Percentiles rank a stretch among this genome's conserved stretches.
Evolutionary conservation across 2,329 filamentous ascomycete species (phyloP).

Genomic region (Stemphylium beticola): DNA sequence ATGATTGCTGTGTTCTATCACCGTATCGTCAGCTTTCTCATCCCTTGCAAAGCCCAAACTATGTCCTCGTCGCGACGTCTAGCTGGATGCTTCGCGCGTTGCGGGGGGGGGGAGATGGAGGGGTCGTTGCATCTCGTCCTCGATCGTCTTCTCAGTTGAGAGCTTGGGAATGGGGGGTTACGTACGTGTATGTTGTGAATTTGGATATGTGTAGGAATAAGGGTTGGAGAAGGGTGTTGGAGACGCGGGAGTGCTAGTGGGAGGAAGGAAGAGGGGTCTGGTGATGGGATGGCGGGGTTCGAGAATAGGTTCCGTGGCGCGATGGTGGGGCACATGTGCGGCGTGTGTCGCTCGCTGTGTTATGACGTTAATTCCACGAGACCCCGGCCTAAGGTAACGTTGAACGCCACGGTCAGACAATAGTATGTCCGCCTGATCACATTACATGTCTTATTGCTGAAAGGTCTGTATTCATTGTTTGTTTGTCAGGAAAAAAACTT

Average conservation of each 20-base stretch:
- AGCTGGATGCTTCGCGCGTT: no score
- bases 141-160: background rate
- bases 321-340: conserved; percentile 17
- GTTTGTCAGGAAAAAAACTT: background rate
- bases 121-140: background rate
- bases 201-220: background rate
- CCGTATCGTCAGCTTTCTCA: no score
- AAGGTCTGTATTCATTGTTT: background rate
- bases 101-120: background rate
- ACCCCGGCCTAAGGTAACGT: background rate
- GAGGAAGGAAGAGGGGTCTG: background rate
- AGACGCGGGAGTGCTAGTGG: background rate
- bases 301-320: conserved; percentile 12
- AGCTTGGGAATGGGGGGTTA: background rate
- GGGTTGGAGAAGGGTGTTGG: background rate
- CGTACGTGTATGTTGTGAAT: background rate
- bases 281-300: conserved; percentile 14
- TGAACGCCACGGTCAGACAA: no score
- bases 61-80: no score
- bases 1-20: conserved; percentile 16
- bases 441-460: no score
- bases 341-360: background rate
- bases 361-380: conserved; percentile 15
- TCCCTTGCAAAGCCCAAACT: no score
- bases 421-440: no score